phyloP scores from a whole-genome alignment of 139 green algal genomes.

The Trebouxia sp. region DNA sequence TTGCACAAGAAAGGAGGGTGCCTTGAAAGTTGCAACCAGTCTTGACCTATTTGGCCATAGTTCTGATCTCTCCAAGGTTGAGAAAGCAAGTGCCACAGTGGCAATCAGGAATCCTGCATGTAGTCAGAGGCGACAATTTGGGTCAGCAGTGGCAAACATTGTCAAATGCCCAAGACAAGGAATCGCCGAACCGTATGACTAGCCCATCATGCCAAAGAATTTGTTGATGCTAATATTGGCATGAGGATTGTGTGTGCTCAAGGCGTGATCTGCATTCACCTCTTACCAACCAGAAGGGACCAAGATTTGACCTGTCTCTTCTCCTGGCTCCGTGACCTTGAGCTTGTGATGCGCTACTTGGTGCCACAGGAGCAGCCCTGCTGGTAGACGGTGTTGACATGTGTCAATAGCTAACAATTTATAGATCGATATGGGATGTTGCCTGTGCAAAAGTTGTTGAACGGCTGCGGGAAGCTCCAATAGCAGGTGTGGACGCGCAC shows the following conservation, averaged over 20 bases:
- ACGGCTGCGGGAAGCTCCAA: no score
- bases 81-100: conserved; percentile 1
- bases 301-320: background rate
- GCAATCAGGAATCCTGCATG: conserved; percentile 16
- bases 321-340: background rate
- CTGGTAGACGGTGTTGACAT: background rate
- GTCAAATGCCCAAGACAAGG: no score
- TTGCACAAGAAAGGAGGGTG: background rate
- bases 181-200: no score
- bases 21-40: conserved; percentile 13
- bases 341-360: background rate
- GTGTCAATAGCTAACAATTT: no score
- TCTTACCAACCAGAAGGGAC: conserved; percentile 4
- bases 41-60: conserved; percentile 24
- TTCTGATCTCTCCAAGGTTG: conserved; percentile 13
- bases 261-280: no score
- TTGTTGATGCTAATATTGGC: no score
- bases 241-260: no score
- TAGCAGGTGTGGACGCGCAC: no score
- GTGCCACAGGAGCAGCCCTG: background rate
- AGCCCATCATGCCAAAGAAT: no score
- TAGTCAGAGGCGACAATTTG: background rate
- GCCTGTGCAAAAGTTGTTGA: no score
- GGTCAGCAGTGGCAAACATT: no score
- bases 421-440: no score